Evolutionary conservation across 2,329 filamentous ascomycete species (phyloP).

Genomic region (Ophiocordyceps camponoti-floridani): DNA sequence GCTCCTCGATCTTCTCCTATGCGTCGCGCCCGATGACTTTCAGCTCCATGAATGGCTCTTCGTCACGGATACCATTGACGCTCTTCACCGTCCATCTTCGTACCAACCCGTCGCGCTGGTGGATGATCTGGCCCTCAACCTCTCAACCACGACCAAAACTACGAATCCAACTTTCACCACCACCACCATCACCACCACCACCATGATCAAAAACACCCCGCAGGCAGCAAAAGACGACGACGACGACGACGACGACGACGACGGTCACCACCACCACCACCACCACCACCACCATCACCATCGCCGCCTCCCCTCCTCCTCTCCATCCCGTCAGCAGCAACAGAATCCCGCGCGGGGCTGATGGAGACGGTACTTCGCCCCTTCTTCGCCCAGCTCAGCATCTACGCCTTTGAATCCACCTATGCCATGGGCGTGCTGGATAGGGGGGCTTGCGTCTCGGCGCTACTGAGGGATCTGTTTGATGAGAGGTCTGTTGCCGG

Average conservation of each 20-base stretch:
- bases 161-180: too few relatives aligned
- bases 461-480: conserved; percentile 58
- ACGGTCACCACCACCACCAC: neutral
- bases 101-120: conserved; percentile 59
- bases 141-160: too few relatives aligned
- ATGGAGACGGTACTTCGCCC: conserved; percentile 65
- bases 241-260: neutral
- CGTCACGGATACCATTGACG: conserved; percentile 90
- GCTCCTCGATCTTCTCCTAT: conserved; percentile 73
- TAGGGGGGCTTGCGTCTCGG: conserved; percentile 40
- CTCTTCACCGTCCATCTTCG: conserved; percentile 62
- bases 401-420: conserved; percentile 80
- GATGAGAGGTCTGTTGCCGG: too few relatives aligned
- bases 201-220: too few relatives aligned
- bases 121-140: conserved; percentile 49
- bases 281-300: neutral
- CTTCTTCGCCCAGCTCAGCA: conserved; percentile 83
- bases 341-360: conserved; percentile 37
- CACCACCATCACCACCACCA: too few relatives aligned
- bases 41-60: conserved; percentile 98
- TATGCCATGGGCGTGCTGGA: conserved; percentile 69
- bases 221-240: neutral
- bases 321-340: conserved; percentile 25
- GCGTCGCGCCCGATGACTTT: conserved; percentile 82
- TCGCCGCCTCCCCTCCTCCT: neutral